phyloP scores from a whole-genome alignment of 441 rosid species.

The Erodium texanum region DNA sequence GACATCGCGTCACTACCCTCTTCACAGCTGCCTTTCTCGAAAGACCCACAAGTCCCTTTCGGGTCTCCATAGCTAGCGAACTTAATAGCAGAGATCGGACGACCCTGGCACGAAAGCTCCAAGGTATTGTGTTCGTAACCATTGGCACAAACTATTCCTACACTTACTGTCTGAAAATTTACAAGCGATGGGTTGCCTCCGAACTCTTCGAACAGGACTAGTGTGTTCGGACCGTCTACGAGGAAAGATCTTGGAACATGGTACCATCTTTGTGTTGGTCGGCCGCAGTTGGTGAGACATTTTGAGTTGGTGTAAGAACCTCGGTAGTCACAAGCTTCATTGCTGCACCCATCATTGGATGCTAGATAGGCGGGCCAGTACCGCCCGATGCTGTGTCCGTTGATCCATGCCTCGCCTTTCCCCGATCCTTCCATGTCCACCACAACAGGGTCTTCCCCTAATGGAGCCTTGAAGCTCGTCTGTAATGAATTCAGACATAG shows the following conservation, averaged over 20 bases:
- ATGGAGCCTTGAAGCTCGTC: conserved; percentile 20
- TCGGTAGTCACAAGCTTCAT: conserved; percentile 15
- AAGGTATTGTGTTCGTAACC: neutral
- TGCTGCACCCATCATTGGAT: conserved; percentile 13
- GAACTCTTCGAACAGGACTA: conserved; percentile 22
- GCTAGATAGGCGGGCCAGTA: conserved; percentile 21
- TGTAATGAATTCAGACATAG: too few species aligned
- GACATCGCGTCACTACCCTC: neutral
- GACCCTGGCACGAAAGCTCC: neutral
- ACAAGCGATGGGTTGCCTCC: conserved; percentile 18
- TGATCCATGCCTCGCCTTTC: conserved; percentile 23
- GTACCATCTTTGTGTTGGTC: conserved; percentile 24
- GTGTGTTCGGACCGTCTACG: neutral
- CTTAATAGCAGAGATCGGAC: neutral
- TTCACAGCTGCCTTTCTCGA: conserved; percentile 3
- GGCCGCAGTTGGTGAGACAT: conserved; percentile 20
- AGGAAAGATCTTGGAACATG: conserved; percentile 22
- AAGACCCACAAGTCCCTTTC: neutral
- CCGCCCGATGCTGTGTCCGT: conserved; percentile 21
- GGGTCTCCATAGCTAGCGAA: neutral
- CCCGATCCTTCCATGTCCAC: conserved; percentile 23
- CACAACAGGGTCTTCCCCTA: conserved; percentile 19
- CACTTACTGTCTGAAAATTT: conserved; percentile 7
- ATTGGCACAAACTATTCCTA: conserved; percentile 5
- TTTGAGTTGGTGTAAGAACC: conserved; percentile 15